Base-by-base conservation (phyloP, 2,329 filamentous ascomycete genomes). In the Dryadomyces quercivorus region DNA sequence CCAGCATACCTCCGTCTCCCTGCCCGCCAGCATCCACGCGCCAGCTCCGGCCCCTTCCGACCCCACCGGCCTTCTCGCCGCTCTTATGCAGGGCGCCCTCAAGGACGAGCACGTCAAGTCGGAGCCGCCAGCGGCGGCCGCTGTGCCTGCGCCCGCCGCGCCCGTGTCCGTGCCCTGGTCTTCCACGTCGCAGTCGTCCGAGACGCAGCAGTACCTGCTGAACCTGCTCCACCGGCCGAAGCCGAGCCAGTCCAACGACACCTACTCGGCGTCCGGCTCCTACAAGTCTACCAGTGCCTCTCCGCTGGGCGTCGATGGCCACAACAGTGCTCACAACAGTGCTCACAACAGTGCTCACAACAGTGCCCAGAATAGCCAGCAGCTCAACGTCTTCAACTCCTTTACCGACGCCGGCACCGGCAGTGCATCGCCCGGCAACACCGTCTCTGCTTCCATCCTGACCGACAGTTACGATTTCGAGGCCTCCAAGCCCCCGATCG, bases 161-260 rank as follows among this genome's bases (percentile, higher is more conserved):
- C 10, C 45, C 47, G 38, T 66, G 65, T 57, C 62, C 50, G 54
- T 47, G 57, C 40, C 63, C n/a, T 78, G 76, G 69, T 72, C 69
- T 59, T 68, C 72, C 26, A 72, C 72, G 38, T 72, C 78, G 46
- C 78, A 81, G 53, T 70, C 78, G 21, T 76, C 81, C 49, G 85
- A 89, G 66, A 88, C 90, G 5, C 87, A 94, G 68, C 84, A 92
- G 59, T 87, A 93, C 64, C 75, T 98, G 50, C 81, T 97, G 58
- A 86, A 88, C 62, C 75, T 97, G 56, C 78, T 98, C 59, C 93
- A 90, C 64, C 48, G 43, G 15, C 53, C 53, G 2, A 55, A 55
- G 49, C 48, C 53, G 2, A 50, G 40, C 48, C 53, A 53, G 51
- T 42, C 44, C 20, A 48, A 48, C 45, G 44, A 53, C 26, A 16